A percentile compares a stretch with the other conserved stretches of the same genome.
These are phyloP conservation scores for Gaertneriomyces sp. DNA, from an alignment of 192 early-diverging fungal genomes.

Conservation along the genomic window DNA sequence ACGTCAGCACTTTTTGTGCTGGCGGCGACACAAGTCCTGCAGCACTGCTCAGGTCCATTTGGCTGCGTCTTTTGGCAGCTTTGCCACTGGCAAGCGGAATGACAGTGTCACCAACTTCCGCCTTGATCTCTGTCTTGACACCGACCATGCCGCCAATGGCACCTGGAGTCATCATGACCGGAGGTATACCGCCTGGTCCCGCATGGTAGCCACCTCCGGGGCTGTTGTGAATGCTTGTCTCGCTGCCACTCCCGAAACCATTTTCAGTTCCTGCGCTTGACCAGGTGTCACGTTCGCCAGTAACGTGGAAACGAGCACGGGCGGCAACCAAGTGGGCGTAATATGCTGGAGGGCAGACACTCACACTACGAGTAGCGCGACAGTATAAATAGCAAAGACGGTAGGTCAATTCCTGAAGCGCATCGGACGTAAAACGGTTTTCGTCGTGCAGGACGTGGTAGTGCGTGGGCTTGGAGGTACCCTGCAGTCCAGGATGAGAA, in stretches of 20 bases:
- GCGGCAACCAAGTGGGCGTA: slow-evolving; percentile 89
- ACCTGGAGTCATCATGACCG: slow-evolving; percentile 2
- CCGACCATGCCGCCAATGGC: not conserved
- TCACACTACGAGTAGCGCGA: slow-evolving; percentile 81
- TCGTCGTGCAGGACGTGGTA: slow-evolving; percentile 91
- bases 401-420: slow-evolving; percentile 83
- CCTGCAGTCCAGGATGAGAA: slow-evolving; percentile 87
- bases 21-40: slow-evolving; percentile 1
- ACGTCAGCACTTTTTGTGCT: slow-evolving; percentile 33
- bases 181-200: not conserved
- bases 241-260: slow-evolving; percentile 19
- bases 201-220: not conserved
- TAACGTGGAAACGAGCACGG: slow-evolving; percentile 78
- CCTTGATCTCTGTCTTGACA: slow-evolving; percentile 11
- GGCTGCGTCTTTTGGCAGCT: not conserved
- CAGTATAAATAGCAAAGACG: slow-evolving; percentile 86
- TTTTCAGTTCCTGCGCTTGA: too few relatives aligned
- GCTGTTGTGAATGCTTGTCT: slow-evolving; percentile 11
- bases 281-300: slow-evolving; percentile 45
- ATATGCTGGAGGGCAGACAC: slow-evolving; percentile 85
- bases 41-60: not conserved
- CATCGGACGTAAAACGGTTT: slow-evolving; percentile 71
- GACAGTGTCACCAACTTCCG: slow-evolving; percentile 18
- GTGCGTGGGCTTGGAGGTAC: slow-evolving; percentile 86
- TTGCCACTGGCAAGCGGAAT: not conserved